Conservation (phyloP, 306 rosid genomes). For the Cucumis cinereus region DNA sequence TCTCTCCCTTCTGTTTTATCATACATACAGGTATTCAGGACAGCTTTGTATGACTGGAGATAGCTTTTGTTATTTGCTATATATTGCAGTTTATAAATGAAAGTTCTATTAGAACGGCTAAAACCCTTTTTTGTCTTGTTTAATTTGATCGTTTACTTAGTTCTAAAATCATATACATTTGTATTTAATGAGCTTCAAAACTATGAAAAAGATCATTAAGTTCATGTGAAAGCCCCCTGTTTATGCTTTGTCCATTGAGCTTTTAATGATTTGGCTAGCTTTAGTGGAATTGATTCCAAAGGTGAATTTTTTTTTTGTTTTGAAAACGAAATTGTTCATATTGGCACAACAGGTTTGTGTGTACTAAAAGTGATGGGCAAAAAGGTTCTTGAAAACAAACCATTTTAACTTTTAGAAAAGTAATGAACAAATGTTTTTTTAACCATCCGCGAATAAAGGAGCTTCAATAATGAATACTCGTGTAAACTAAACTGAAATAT, state of each 20-base stretch:
- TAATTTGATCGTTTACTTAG: neutral
- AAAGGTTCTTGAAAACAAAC: neutral
- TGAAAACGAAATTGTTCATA: neutral
- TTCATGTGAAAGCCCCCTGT: neutral
- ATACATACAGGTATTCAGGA: constrained; percentile 40
- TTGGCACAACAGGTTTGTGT: neutral
- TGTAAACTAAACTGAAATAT: too few relatives aligned
- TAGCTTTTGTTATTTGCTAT: constrained; percentile 11
- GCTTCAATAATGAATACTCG: too few relatives aligned
- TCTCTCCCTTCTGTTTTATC: constrained; percentile 2
- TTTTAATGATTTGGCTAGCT: neutral
- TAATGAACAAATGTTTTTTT: neutral
- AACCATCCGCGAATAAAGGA: too few relatives aligned
- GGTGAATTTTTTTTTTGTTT: neutral
- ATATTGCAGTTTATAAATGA: constrained; percentile 14
- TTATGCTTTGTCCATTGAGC: neutral
- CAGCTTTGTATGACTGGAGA: constrained; percentile 33
- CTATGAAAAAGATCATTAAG: neutral
- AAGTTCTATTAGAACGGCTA: neutral
- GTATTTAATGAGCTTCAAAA: neutral
- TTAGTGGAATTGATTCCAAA: neutral
- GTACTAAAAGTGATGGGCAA: neutral
- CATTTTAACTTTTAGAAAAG: neutral
- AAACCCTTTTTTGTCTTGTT: neutral
- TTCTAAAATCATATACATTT: neutral